Base-by-base conservation (phyloP, 208 protist species). In the Leishmania mexicana region DNA sequence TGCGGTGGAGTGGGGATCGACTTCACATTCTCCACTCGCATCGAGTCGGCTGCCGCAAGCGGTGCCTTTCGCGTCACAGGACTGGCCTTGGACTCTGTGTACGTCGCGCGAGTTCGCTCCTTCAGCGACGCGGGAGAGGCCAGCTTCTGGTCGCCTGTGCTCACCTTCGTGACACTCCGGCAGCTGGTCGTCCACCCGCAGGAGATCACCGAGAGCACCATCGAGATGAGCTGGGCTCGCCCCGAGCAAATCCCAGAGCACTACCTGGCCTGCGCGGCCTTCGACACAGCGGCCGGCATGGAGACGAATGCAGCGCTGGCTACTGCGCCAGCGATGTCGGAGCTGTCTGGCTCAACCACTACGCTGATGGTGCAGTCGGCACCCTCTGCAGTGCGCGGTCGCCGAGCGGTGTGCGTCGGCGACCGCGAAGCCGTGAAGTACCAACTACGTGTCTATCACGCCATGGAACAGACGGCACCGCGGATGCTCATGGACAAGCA, bases 141-240 rank as follows among this genome's bases (percentile, higher is more conserved):
- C 47, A 95, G 90, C 64, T 64, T 96, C 79, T 96, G 92, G 93
- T 96, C 92, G 49, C 78, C 91, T 15, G 83, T 81, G 65, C 79
- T 96, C 71, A 77, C 79, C 62, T 88, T 94, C 45, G 88, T 88
- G 67, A 97, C 95, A 17, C 90, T 95, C 70, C 86, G 78, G 60
- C 91, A 79, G 35, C 49, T 98, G 40, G 47, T 82, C 15, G 88
- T 97, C n/a, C 74, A 82, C 13, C 89, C 93, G 42, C 75, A 76
- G 19, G 84, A 95, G 78, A 94, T 97, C 60, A 92, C 93, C 21
- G 95, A 98, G 87, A 89, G 89, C 42, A 83, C 85, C 42, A 88
- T 96, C 51, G 83, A 86, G 45, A 49, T 97, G 38, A 79, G 89
- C 70, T 98, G 95, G 95, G 89, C 86, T 24, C 88, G 95, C 15